phyloP scores from a whole-genome alignment of 306 rosid genomes.

The Cucurbita argyrosperma region DNA sequence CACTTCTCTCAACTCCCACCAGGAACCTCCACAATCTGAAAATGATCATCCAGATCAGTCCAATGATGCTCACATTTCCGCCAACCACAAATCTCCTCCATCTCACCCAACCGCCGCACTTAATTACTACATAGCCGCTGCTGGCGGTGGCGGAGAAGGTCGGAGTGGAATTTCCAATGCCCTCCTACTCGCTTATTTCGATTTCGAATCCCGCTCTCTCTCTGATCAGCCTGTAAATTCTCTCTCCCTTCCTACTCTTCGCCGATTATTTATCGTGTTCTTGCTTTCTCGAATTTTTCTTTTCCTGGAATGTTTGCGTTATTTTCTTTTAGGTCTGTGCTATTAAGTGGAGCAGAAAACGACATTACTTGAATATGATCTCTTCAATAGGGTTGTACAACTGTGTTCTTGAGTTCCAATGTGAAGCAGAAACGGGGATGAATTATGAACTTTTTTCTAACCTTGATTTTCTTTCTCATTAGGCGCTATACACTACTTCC shows the following conservation, averaged over 20 bases:
- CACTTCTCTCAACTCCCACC: conserved; percentile 14
- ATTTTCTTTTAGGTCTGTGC: not conserved
- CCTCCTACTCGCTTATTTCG: conserved; percentile 39
- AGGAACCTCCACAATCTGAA: not conserved
- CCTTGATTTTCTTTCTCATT: not conserved
- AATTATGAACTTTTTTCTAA: not conserved
- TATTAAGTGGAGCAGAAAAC: not conserved
- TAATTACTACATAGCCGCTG: conserved; percentile 30
- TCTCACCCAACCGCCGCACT: not conserved
- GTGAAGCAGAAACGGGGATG: not conserved
- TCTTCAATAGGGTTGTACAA: too few relatives aligned
- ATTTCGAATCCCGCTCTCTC: conserved; percentile 36
- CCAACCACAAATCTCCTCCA: conserved; percentile 12
- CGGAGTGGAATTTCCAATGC: conserved; percentile 76
- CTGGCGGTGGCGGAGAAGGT: conserved; percentile 94
- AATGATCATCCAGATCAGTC: conserved; percentile 10
- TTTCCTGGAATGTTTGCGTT: not conserved
- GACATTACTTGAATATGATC: too few relatives aligned
- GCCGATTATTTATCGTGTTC: not conserved
- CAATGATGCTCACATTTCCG: conserved; percentile 16
- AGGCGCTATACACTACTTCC: not conserved
- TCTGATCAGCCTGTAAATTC: conserved; percentile 45
- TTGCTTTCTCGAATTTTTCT: not conserved
- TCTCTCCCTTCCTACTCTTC: not conserved
- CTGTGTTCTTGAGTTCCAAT: too few relatives aligned